Conservation (phyloP, 108 stramenopile genomes). For the Skeletonema marinoi region DNA sequence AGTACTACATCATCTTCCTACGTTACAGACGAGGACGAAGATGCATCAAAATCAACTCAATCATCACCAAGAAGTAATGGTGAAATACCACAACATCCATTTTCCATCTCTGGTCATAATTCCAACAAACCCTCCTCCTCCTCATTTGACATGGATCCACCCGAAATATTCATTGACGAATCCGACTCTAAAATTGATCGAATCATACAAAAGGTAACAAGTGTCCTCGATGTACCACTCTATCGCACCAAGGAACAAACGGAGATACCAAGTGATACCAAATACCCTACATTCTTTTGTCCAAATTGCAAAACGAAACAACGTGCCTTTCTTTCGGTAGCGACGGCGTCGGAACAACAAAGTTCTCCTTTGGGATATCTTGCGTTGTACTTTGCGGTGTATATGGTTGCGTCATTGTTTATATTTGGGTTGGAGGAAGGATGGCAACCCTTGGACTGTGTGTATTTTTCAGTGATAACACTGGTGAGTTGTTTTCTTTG, state of each 20-base stretch:
- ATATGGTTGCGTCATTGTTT: constrained; percentile 76
- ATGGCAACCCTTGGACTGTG: constrained; percentile 84
- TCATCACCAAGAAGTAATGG: background rate
- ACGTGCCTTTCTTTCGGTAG: constrained; percentile 77
- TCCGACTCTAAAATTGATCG: constrained; percentile 77
- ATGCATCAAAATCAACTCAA: background rate
- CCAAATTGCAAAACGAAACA: constrained; percentile 83
- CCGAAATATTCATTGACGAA: constrained; percentile 82
- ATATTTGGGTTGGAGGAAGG: constrained; percentile 89
- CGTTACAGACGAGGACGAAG: background rate
- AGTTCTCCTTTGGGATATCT: constrained; percentile 76
- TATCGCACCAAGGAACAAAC: constrained; percentile 10
- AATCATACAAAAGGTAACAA: constrained; percentile 54
- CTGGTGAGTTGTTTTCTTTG: background rate
- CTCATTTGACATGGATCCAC: constrained; percentile 27
- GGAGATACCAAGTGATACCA: constrained; percentile 31
- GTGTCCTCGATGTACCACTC: constrained; percentile 51
- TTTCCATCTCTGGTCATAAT: constrained; percentile 1
- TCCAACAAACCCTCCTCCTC: background rate
- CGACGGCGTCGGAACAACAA: constrained; percentile 65
- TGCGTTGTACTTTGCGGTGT: constrained; percentile 75
- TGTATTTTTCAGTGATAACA: constrained; percentile 90
- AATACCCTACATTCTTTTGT: constrained; percentile 75
- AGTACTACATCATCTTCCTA: background rate
- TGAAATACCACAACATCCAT: background rate